Conservation (phyloP, 2,329 filamentous ascomycete genomes). For the Berkeleyomyces rouxiae region DNA sequence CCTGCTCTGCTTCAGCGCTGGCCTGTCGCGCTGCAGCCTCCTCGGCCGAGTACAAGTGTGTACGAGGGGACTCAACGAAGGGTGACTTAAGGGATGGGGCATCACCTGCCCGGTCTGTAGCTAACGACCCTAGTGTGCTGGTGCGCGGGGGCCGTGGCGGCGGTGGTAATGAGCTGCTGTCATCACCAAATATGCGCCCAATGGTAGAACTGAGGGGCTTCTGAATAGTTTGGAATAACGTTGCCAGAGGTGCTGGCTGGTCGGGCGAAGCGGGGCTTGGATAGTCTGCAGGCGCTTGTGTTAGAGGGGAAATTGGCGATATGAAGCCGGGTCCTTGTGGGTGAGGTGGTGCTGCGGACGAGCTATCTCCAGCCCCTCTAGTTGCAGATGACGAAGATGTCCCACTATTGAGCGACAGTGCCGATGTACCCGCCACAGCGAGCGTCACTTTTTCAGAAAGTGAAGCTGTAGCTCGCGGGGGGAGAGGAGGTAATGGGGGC, state of each 20-base stretch:
- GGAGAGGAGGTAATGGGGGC: conserved; percentile 23
- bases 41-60: conserved; percentile 40
- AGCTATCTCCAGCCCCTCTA: neutral
- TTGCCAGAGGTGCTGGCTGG: conserved; percentile 7
- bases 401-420: neutral
- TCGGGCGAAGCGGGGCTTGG: conserved; percentile 5
- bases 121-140: conserved; percentile 21
- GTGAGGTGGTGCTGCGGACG: neutral
- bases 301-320: neutral
- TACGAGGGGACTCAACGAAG: neutral
- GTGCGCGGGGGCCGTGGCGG: conserved; percentile 14
- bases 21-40: conserved; percentile 83
- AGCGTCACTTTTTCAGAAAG: conserved; percentile 66
- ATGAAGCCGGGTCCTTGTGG: neutral
- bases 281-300: neutral
- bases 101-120: neutral
- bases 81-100: conserved; percentile 3
- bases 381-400: conserved; percentile 1
- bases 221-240: conserved; percentile 73
- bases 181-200: conserved; percentile 80
- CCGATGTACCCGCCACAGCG: conserved; percentile 32
- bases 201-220: conserved; percentile 69
- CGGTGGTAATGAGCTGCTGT: conserved; percentile 23
- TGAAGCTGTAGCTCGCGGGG: conserved; percentile 23
- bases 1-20: conserved; percentile 76